Evolutionary conservation across 2,329 filamentous ascomycete genomes (phyloP), one percentile per base, ranked within the genome.

Genomic region (Verticillium nonalfalfae): DNA sequence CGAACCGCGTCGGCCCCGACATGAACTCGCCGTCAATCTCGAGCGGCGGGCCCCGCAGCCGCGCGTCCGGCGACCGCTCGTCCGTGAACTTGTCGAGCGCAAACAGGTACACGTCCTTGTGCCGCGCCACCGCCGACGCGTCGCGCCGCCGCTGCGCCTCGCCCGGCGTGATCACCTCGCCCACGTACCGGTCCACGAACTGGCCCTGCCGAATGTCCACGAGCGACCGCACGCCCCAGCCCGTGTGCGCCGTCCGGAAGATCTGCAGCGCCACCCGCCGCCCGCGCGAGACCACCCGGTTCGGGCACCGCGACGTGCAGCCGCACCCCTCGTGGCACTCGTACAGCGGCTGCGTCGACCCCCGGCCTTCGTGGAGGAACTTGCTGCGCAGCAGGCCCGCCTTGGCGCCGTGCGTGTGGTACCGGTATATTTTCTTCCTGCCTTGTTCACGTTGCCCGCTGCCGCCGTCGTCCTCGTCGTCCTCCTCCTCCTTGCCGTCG

Each of bases 41-140:
- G 4, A 89, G 74, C 15, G 85, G 80, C 6, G 81, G 76, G 0
- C 80, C 82, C 3, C 79, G 77, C 0, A 89, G 78, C 1, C 84
- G 77, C n/a, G 78, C 75, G 63, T 88, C 85, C 10, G 80, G 75
- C 1, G 83, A 85, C 6, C 79, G 67, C 0, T 79, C 75, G 60
- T 89, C 82, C 1, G 79, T 84, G 70, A 93, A 94, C 70, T 95
- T 95, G 77, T 96, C 91, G 1, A 96, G 84, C 1, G 83, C 86
- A 72, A 94, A 95, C 1, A 95, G 81, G 67, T 95, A 95, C 0
- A 90, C 86, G 26, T 90, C 87, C 67, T 93, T 93, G n/a, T 81
- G 80, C 62, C 84, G 79, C 0, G 82, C 81, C 2, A 83, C 74
- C 35, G 79, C 77, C 2, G 85, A 82, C 0, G 78, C 74, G 1